phyloP scores from a whole-genome alignment of 305 asterid genomes.

The Fraxinus velutina region DNA sequence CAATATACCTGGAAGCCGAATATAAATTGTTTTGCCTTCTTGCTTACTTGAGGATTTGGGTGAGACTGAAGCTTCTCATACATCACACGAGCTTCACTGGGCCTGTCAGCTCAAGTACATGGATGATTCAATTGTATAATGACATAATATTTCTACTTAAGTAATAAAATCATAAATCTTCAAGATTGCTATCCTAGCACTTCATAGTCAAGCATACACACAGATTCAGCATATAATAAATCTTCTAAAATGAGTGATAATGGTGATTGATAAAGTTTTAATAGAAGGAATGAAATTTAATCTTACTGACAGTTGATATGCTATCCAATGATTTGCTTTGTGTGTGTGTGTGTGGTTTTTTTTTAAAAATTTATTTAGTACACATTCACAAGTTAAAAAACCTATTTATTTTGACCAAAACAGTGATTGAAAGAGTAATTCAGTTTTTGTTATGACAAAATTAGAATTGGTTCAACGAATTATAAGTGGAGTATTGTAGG shows the following conservation, averaged over 20 bases:
- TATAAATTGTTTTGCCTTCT: constrained; percentile 68
- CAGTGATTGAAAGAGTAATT: background rate
- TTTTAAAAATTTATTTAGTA: no score
- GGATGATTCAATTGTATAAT: background rate
- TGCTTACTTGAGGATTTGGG: constrained; percentile 67
- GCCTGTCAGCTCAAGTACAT: constrained; percentile 33
- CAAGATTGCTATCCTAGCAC: background rate
- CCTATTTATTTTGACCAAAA: no score
- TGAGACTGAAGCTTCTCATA: constrained; percentile 86
- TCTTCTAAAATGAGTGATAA: background rate
- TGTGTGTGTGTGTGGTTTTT: no score
- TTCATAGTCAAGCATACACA: background rate
- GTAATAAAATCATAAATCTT: background rate
- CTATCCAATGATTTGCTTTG: background rate
- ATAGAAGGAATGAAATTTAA: background rate
- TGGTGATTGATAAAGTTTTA: background rate
- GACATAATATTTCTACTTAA: background rate
- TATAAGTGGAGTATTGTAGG: no score
- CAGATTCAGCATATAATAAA: background rate
- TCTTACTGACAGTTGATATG: background rate
- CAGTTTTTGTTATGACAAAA: no score
- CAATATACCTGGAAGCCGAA: constrained; percentile 72
- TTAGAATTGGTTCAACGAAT: no score
- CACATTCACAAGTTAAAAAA: background rate
- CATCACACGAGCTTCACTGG: constrained; percentile 73